These are phyloP conservation scores for Yarrowia bubula DNA, from an alignment of 805 yeast species.

Conservation along the genomic window DNA sequence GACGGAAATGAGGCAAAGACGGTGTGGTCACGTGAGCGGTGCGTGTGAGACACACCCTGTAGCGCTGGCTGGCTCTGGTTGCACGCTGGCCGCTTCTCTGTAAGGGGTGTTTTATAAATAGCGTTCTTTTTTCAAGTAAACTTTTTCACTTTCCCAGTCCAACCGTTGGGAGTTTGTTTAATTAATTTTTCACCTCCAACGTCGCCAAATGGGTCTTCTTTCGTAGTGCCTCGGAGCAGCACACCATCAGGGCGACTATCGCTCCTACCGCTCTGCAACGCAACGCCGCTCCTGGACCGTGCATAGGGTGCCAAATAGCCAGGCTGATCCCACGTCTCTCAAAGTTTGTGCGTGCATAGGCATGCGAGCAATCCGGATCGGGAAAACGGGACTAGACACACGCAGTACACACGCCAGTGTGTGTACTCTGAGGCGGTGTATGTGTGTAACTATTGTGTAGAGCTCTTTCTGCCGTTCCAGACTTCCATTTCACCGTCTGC, in stretches of 20 bases:
- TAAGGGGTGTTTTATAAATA: not conserved
- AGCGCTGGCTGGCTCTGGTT: too few species aligned
- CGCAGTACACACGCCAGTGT: too few species aligned
- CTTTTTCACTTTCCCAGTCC: too few species aligned
- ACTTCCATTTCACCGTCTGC: too few species aligned
- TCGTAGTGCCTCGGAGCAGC: not conserved
- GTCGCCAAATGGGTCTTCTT: not conserved
- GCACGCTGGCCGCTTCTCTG: too few species aligned
- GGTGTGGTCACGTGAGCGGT: not conserved
- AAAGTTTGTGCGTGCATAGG: not conserved
- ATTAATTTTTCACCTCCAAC: not conserved
- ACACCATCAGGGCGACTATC: not conserved
- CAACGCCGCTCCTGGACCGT: not conserved
- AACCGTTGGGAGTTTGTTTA: slow-evolving; percentile 13
- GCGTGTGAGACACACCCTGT: not conserved
- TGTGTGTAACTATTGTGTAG: too few species aligned
- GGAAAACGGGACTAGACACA: not conserved
- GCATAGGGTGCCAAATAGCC: slow-evolving; percentile 1
- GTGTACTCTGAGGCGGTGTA: too few species aligned
- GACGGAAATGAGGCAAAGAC: not conserved
- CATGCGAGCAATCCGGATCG: slow-evolving; percentile 18
- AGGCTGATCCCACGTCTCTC: not conserved
- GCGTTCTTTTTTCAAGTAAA: not conserved
- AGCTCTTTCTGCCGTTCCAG: too few species aligned
- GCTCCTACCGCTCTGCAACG: not conserved